A percentile compares a stretch with the other conserved stretches of the same genome.
These are phyloP conservation scores for Linnemannia elongata DNA, from an alignment of 192 early-diverging fungal species.

Conservation along the genomic window DNA sequence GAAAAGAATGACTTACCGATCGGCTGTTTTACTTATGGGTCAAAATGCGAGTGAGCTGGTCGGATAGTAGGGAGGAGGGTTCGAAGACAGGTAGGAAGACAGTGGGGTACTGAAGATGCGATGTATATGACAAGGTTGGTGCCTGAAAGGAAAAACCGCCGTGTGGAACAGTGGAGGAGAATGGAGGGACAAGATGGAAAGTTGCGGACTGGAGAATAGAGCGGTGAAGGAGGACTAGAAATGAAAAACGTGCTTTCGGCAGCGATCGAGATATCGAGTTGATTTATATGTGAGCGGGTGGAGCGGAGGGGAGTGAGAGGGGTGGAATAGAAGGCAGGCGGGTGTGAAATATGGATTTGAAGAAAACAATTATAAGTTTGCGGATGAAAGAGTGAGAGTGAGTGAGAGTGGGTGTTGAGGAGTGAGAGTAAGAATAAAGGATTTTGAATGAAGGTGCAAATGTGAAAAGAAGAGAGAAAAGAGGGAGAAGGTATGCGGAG, in stretches of 20 bases:
- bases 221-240: background rate
- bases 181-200: background rate
- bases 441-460: background rate
- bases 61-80: background rate
- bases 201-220: background rate
- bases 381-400: conserved; percentile 1
- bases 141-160: background rate
- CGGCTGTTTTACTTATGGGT: background rate
- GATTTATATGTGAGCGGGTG: background rate
- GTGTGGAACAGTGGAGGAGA: background rate
- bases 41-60: background rate
- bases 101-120: background rate
- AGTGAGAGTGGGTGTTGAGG: background rate
- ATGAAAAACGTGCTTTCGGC: background rate
- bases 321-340: background rate
- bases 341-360: background rate
- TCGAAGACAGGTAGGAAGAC: background rate
- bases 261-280: background rate
- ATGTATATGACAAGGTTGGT: background rate
- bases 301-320: background rate
- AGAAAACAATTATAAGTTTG: background rate
- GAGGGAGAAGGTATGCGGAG: background rate
- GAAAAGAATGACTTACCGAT: conserved; percentile 2
- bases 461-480: background rate
- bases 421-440: background rate